Evolutionary conservation across 768 basidiomycete species (phyloP).

Genomic region (Rhodotorula babjevae): DNA sequence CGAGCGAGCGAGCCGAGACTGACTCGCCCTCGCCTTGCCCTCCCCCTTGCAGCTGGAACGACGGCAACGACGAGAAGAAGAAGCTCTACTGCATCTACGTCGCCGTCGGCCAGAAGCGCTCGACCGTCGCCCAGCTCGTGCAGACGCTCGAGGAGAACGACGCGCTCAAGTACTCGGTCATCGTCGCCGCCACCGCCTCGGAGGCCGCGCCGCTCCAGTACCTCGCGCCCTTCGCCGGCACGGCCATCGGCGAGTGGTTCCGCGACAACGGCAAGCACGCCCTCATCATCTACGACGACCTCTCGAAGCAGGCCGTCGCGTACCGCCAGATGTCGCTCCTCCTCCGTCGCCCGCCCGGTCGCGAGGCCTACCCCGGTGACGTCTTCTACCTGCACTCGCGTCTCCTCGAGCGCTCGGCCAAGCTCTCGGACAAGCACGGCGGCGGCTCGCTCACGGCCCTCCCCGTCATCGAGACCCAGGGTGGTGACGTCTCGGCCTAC

Average conservation of each 20-base stretch:
- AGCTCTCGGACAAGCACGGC: slow-evolving; percentile 99
- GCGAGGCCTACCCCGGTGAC: slow-evolving; percentile 96
- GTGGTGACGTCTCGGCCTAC: slow-evolving; percentile 99
- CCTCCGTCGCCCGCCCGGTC: slow-evolving; percentile 98
- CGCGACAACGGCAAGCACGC: slow-evolving; percentile 99
- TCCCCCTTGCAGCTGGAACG: slow-evolving; percentile 64
- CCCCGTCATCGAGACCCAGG: slow-evolving; percentile 99
- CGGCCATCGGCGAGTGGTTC: slow-evolving; percentile 99
- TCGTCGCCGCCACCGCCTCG: slow-evolving; percentile 97
- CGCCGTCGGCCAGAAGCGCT: slow-evolving; percentile 98
- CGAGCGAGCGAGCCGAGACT: too few relatives aligned
- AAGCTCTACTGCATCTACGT: slow-evolving; percentile 99
- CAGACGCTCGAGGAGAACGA: slow-evolving; percentile 99
- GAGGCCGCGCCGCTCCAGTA: slow-evolving; percentile 99
- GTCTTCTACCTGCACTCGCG: slow-evolving; percentile 90
- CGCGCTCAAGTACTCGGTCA: slow-evolving; percentile 99
- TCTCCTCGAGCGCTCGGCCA: slow-evolving; percentile 99
- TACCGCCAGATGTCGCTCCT: slow-evolving; percentile 99
- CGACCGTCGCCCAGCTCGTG: slow-evolving; percentile 98
- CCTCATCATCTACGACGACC: slow-evolving; percentile 97
- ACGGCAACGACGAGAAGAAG: slow-evolving; percentile 90
- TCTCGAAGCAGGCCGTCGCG: slow-evolving; percentile 99
- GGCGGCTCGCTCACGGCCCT: slow-evolving; percentile 98
- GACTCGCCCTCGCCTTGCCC: too few relatives aligned
- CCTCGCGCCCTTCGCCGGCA: slow-evolving; percentile 99